Evolutionary conservation across 1,284 basidiomycete genomes (phyloP), one percentile per base, ranked within the genome.

Genomic region (Naganishia sp.): DNA sequence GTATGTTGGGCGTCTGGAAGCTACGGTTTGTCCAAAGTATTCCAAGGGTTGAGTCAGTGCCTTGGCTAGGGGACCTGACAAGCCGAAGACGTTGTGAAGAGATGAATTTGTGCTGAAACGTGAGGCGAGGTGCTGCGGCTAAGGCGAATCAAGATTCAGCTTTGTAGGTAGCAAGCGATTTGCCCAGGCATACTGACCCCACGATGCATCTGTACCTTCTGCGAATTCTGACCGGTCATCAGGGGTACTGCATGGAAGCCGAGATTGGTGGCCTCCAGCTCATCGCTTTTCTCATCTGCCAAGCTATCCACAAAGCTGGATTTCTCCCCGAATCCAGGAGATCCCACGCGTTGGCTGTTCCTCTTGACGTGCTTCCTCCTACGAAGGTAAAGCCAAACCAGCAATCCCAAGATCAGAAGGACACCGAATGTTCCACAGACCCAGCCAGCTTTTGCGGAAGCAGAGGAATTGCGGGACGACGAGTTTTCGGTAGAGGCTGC

Each of bases 61-160:
- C 1, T 33, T 39, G 18, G 33, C 33, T 21, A 55, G 4, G 36
- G 53, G 53, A n/a, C 53, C 53, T 42, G 21, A 21, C 6, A 39
- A 13, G 31, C n/a, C 53, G 18, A 39, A 55, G 7, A 55, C 3
- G 4, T 55, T 42, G 0, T 21, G 33, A 33, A 55, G 53, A 28
- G 53, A 42, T 6, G 53, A 55, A 21, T 42, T 42, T 4, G 53
- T 31, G 21, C 53, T 55, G 53, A 55, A 55, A 6, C 53, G 53
- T 18, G 53, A 55, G 21, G 13, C 31, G 21, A 55, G 33, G 4
- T 42, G 53, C 7, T 25, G 36, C 9, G 36, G 6, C 53, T 55
- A 36, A 28, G 16, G 39, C 3, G 36, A 6, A 31, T 6, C 18
- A 31, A 28, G 50, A 10, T 16, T 18, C 25, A 18, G 25, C 4